Base-by-base conservation (phyloP, 1,139 yeast species). In the Zygosaccharomyces pseudobailii region DNA sequence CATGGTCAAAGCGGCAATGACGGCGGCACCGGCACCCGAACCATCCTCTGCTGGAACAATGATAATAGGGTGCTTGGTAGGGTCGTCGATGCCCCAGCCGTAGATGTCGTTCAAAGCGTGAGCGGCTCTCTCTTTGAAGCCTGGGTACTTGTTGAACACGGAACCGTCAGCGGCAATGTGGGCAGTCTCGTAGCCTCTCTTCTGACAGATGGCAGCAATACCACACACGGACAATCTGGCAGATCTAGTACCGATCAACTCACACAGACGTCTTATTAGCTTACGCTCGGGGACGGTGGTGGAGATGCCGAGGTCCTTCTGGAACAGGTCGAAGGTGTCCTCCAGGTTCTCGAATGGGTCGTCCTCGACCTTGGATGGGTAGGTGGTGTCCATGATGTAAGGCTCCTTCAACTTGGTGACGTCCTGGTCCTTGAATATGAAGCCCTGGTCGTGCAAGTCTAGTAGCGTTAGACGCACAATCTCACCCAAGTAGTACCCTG, bases 121-220 rank as follows among this genome's bases (percentile, higher is more conserved):
- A 45, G 95, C 95, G 36, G 96, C 96, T 66, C 96, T 81, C 65
- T 83, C 84, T 68, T 84, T 80, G 78, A 92, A 92, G 50, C 82
- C 84, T 43, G 98, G 98, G 73, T 92, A 92, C 72, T 79, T 87
- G 78, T 88, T 86, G 75, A 76, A 87, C 40, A 92, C 97, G 10
- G 97, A 88, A 55, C 98, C 98, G 66, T 92, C 98, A 53, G 97
- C 96, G 48, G 97, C 98, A 69, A 90, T 87, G 64, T 89, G 92
- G 53, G 88, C 95, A 37, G 79, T 72, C 50, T 74, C 72, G 73
- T 83, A 80, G 51, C 82, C 83, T 74, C 94, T 84, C 82, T 89
- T 90, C 67, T 82, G 80, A 69, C 94, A 84, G 61, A 92, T 84
- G 50, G 97, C 97, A 51, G 96, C 97, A 59, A 90, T 87, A 66